Percentiles rank a stretch among this genome's conserved stretches.
phyloP scores from a whole-genome alignment of 371 early-diverging fungal species.

The Coemansia sp. region DNA sequence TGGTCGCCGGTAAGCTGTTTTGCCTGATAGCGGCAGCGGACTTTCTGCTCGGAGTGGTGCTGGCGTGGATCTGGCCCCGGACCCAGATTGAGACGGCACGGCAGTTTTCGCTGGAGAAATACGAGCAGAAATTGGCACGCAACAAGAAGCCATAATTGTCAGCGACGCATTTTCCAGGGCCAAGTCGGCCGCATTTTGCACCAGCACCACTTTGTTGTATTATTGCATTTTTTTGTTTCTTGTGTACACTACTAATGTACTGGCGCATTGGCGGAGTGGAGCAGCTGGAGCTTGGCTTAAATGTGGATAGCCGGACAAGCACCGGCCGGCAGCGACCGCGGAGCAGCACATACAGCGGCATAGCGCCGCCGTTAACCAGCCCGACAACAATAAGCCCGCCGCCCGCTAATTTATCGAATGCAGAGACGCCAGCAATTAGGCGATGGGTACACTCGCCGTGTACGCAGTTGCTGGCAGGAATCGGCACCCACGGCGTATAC shows the following conservation, averaged over 20 bases:
- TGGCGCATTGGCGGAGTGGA: slow-evolving; percentile 10
- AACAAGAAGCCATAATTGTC: slow-evolving; percentile 1
- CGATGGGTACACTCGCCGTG: slow-evolving; percentile 32
- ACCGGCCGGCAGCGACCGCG: slow-evolving; percentile 27
- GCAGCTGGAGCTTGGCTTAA: neutral
- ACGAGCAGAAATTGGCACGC: slow-evolving; percentile 8
- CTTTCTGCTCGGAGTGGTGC: slow-evolving; percentile 74
- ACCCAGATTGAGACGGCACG: slow-evolving; percentile 71
- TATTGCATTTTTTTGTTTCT: neutral
- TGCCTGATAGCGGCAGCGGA: slow-evolving; percentile 87
- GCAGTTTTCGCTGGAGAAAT: slow-evolving; percentile 34
- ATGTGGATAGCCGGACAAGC: neutral
- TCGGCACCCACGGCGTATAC: slow-evolving; percentile 30
- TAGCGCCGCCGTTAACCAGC: neutral
- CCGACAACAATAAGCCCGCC: too few species aligned
- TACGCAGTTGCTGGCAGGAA: slow-evolving; percentile 24
- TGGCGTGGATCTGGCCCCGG: slow-evolving; percentile 83
- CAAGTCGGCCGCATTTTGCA: too few species aligned
- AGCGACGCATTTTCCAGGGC: too few species aligned
- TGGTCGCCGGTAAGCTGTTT: slow-evolving; percentile 90
- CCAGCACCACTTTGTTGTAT: too few species aligned
- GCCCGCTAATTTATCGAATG: neutral
- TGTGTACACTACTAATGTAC: neutral
- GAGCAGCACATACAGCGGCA: slow-evolving; percentile 31
- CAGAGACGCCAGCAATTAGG: slow-evolving; percentile 1